phyloP scores from a whole-genome alignment of 2,329 filamentous ascomycete species.

The Cercospora nicotianae region DNA sequence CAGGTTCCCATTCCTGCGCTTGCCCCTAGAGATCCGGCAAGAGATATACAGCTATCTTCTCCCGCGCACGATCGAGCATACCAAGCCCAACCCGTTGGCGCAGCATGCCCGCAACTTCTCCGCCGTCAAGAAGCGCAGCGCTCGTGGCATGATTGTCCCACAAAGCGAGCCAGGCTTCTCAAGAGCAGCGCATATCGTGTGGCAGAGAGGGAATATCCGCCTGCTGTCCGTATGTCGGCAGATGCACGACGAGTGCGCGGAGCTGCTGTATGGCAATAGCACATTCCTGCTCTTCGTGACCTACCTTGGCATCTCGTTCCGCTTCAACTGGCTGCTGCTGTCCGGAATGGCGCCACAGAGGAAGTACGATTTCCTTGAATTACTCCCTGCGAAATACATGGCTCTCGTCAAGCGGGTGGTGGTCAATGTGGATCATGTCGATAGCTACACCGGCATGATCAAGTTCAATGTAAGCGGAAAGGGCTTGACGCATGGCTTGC shows the following conservation, averaged over 20 bases:
- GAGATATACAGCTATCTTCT: constrained; percentile 46
- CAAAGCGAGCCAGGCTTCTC: constrained; percentile 9
- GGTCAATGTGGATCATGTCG: constrained; percentile 50
- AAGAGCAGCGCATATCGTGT: constrained; percentile 37
- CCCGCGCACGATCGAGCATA: constrained; percentile 41
- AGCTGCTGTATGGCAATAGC: constrained; percentile 49
- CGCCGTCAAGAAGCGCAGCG: constrained; percentile 34
- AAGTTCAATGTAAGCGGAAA: constrained; percentile 52
- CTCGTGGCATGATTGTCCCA: constrained; percentile 32
- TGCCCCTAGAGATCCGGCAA: constrained; percentile 49
- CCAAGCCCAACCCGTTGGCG: constrained; percentile 29
- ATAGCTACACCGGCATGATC: constrained; percentile 53
- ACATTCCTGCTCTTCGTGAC: constrained; percentile 49
- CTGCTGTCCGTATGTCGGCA: constrained; percentile 45
- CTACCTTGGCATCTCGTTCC: constrained; percentile 47
- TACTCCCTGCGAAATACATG: constrained; percentile 46
- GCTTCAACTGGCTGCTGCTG: constrained; percentile 47
- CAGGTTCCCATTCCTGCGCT: constrained; percentile 38
- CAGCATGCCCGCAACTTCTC: constrained; percentile 35
- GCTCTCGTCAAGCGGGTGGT: constrained; percentile 45
- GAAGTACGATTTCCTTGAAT: constrained; percentile 44
- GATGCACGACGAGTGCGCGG: constrained; percentile 48
- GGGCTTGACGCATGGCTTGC: constrained; percentile 47
- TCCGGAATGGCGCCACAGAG: constrained; percentile 44
- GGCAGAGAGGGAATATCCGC: constrained; percentile 45